Percentiles rank a stretch among this genome's conserved stretches.
These are phyloP conservation scores for Diaporthe eres DNA, from an alignment of 2,329 filamentous ascomycete species.

Conservation along the genomic window DNA sequence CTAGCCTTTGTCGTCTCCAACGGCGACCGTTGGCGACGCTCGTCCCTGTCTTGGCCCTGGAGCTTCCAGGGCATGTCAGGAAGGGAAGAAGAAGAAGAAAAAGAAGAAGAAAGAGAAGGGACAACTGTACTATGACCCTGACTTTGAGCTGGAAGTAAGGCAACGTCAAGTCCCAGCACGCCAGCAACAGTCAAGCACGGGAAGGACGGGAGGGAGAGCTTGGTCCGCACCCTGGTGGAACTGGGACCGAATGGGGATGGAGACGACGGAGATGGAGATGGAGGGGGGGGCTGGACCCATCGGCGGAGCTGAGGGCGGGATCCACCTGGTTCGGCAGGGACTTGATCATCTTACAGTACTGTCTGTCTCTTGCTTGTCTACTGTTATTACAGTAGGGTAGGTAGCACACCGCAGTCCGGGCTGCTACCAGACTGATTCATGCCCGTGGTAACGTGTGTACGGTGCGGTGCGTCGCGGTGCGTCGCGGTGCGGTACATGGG, in stretches of 20 bases:
- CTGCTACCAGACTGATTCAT: slow-evolving; percentile 2
- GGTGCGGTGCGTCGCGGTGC: neutral
- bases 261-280: slow-evolving; percentile 13
- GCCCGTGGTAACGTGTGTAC: neutral
- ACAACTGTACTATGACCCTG: neutral
- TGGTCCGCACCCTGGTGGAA: neutral
- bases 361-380: neutral
- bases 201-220: slow-evolving; percentile 2
- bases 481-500: neutral
- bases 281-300: slow-evolving; percentile 24
- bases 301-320: slow-evolving; percentile 21
- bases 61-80: neutral
- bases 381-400: neutral
- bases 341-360: slow-evolving; percentile 15
- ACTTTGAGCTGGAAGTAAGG: neutral
- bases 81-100: no score
- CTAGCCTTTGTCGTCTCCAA: slow-evolving; percentile 14
- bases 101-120: neutral
- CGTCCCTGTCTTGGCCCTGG: neutral
- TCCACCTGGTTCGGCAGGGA: neutral
- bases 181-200: neutral
- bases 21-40: slow-evolving; percentile 14
- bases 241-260: slow-evolving; percentile 7
- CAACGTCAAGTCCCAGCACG: neutral
- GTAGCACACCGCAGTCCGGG: neutral